Conservation (phyloP, 129 eudicot species). For the Chrysanthemum lavandulifolium region DNA sequence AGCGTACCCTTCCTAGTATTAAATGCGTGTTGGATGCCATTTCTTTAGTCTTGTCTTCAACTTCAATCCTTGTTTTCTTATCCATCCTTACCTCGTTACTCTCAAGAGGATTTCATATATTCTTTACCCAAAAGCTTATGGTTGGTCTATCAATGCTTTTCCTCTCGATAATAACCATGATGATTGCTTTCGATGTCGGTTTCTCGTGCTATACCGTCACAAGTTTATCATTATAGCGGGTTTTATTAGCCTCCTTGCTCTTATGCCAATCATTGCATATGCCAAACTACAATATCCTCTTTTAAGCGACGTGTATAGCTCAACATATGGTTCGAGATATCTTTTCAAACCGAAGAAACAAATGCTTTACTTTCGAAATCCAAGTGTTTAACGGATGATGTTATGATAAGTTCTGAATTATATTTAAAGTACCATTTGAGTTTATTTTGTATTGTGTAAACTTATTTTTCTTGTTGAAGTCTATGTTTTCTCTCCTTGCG, state of each 20-base stretch:
- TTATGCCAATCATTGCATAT: slow-evolving; percentile 6
- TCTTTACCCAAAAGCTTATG: slow-evolving; percentile 8
- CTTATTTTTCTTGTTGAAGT: not conserved
- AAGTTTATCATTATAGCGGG: not conserved
- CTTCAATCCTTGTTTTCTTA: slow-evolving; percentile 27
- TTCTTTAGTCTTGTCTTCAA: slow-evolving; percentile 20
- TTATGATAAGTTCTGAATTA: not conserved
- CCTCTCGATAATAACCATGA: slow-evolving; percentile 21
- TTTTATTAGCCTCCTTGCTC: slow-evolving; percentile 6
- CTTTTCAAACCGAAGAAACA: slow-evolving; percentile 11
- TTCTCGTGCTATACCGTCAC: slow-evolving; percentile 17
- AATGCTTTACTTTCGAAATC: slow-evolving; percentile 10
- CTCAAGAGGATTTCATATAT: slow-evolving; percentile 16
- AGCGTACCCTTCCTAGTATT: slow-evolving; percentile 14
- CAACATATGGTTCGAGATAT: not conserved
- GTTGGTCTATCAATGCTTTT: slow-evolving; percentile 15
- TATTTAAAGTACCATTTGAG: not conserved
- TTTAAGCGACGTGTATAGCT: not conserved
- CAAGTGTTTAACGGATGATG: not conserved
- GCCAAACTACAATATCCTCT: slow-evolving; percentile 15
- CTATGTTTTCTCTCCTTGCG: not conserved
- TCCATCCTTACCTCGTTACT: slow-evolving; percentile 21
- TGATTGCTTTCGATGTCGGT: slow-evolving; percentile 19
- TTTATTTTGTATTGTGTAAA: not conserved
- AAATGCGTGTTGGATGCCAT: slow-evolving; percentile 22